Conservation (phyloP, 176 grass and related monocot genomes). For the Saccharum officinarum region DNA sequence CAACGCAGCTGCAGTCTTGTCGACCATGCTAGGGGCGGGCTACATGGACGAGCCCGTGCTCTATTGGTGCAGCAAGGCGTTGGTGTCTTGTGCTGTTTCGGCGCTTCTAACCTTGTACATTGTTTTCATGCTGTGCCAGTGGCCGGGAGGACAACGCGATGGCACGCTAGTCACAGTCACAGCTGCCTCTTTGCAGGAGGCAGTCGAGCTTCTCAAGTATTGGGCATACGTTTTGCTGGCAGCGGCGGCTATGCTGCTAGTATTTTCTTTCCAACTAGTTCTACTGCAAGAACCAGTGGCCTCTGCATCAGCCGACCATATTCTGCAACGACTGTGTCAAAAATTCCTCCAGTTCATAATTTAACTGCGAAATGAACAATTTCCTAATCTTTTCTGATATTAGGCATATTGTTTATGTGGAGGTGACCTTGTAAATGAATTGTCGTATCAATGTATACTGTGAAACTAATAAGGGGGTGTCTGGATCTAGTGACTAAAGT, state of each 20-base stretch:
- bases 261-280: background rate
- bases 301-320: background rate
- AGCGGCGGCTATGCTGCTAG: background rate
- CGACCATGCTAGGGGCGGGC: background rate
- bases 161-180: too few relatives aligned
- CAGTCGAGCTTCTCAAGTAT: background rate
- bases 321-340: background rate
- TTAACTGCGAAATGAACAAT: background rate
- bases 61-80: background rate
- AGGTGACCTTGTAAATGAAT: too few relatives aligned
- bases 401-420: too few relatives aligned
- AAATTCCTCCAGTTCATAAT: background rate
- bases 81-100: constrained; percentile 18
- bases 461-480: too few relatives aligned
- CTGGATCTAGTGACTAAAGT: too few relatives aligned
- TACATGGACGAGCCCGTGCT: constrained; percentile 1
- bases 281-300: background rate
- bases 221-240: background rate
- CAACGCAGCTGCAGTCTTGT: background rate
- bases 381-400: background rate
- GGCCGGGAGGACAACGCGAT: background rate
- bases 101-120: background rate
- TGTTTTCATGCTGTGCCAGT: constrained; percentile 13
- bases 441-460: too few relatives aligned
- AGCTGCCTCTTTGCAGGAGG: background rate